These are phyloP conservation scores for Rhododendron ovatum DNA, from an alignment of 148 eudicot species.

Conservation along the genomic window DNA sequence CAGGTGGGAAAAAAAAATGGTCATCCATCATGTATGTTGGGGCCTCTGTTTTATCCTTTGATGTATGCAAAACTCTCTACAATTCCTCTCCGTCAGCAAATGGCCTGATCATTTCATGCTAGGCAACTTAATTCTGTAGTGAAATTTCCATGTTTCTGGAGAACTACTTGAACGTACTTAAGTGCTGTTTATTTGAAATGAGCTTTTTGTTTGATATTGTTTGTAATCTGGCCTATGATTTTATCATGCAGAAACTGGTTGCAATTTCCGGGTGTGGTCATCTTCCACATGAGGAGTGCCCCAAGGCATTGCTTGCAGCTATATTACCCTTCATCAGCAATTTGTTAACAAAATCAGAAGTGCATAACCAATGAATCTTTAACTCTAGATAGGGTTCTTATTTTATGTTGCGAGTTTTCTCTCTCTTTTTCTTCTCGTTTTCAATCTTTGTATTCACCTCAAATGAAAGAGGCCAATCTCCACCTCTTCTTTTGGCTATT, in stretches of 20 bases:
- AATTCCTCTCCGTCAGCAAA: neutral
- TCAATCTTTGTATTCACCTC: conserved; percentile 9
- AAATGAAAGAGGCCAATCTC: conserved; percentile 24
- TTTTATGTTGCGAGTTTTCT: neutral
- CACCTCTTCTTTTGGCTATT: conserved; percentile 27
- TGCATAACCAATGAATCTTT: conserved; percentile 25
- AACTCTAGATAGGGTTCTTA: conserved; percentile 7
- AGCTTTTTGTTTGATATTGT: neutral
- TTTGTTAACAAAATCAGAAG: conserved; percentile 32
- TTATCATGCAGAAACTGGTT: conserved; percentile 71
- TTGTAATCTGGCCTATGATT: conserved; percentile 4
- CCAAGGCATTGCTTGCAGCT: conserved; percentile 88
- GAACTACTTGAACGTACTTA: neutral
- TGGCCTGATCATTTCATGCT: conserved; percentile 3
- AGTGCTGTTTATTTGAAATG: neutral
- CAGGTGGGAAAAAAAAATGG: neutral
- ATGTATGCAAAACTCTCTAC: neutral
- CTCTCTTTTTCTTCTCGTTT: neutral
- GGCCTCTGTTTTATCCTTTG: neutral
- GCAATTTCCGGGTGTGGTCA: conserved; percentile 97
- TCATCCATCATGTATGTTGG: neutral
- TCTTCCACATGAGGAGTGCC: conserved; percentile 98
- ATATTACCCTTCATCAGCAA: conserved; percentile 72
- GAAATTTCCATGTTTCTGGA: neutral
- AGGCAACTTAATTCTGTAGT: neutral